Conservation (phyloP, 495 filamentous ascomycete species). For the Sordaria brevicollis region DNA sequence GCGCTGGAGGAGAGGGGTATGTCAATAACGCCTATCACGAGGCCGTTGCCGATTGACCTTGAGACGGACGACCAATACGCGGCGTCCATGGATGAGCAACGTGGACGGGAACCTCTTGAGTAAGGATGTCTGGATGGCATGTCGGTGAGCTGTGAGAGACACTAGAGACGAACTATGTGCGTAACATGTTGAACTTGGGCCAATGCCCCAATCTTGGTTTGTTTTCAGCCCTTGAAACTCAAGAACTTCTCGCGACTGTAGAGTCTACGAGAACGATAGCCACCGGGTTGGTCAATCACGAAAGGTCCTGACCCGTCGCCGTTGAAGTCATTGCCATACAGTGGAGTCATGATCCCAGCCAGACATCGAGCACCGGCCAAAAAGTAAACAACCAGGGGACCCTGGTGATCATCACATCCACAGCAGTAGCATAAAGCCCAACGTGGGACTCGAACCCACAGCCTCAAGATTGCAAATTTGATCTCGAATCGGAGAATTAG, state of each 20-base stretch:
- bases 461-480: neutral
- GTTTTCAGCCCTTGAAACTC: no score
- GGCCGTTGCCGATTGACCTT: constrained; percentile 33
- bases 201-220: no score
- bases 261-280: no score
- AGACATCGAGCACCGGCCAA: neutral
- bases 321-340: no score
- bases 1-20: constrained; percentile 37
- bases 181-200: neutral
- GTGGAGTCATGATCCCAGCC: neutral
- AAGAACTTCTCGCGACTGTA: no score
- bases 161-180: neutral
- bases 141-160: neutral
- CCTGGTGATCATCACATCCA: neutral
- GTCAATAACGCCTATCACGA: constrained; percentile 40
- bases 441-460: neutral
- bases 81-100: constrained; percentile 32
- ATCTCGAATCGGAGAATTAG: neutral
- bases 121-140: neutral
- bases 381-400: neutral
- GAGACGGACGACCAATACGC: constrained; percentile 40
- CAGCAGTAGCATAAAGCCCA: neutral
- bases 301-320: no score
- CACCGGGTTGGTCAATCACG: no score
- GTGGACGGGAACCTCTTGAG: constrained; percentile 32